Conservation (phyloP, 352 stramenopile genomes). For the Phytophthora cryptogea region DNA sequence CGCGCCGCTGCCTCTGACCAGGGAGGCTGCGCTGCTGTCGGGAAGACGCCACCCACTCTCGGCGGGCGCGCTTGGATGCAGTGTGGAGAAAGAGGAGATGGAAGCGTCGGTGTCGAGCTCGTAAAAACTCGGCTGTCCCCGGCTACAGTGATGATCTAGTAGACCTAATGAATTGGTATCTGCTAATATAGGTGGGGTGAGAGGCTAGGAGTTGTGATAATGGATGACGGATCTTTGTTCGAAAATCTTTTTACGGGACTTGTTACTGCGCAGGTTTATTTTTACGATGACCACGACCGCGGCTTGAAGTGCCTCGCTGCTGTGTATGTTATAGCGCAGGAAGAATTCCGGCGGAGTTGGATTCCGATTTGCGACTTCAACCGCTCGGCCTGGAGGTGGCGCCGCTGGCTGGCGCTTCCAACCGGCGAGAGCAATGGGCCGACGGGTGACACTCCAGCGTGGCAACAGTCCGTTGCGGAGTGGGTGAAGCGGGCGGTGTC, state of each 20-base stretch:
- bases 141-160: constrained; percentile 14
- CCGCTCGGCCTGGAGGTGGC: neutral
- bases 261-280: constrained; percentile 18
- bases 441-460: constrained; percentile 2
- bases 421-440: no score
- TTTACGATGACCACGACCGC: constrained; percentile 1
- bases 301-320: no score
- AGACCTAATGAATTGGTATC: neutral
- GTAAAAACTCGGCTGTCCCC: constrained; percentile 10
- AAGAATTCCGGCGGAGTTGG: neutral
- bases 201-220: neutral
- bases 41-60: no score
- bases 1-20: neutral
- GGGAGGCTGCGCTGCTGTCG: neutral
- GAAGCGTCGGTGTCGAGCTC: neutral
- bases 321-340: neutral
- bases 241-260: constrained; percentile 22
- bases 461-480: neutral
- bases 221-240: constrained; percentile 10
- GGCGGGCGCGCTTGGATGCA: constrained; percentile 9
- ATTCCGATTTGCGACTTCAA: neutral
- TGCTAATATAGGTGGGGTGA: neutral
- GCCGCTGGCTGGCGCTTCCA: no score
- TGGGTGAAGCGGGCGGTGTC: constrained; percentile 1
- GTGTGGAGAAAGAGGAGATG: constrained; percentile 19